Evolutionary conservation across 306 rosid genomes (phyloP).

Genomic region (Quercus parvula): DNA sequence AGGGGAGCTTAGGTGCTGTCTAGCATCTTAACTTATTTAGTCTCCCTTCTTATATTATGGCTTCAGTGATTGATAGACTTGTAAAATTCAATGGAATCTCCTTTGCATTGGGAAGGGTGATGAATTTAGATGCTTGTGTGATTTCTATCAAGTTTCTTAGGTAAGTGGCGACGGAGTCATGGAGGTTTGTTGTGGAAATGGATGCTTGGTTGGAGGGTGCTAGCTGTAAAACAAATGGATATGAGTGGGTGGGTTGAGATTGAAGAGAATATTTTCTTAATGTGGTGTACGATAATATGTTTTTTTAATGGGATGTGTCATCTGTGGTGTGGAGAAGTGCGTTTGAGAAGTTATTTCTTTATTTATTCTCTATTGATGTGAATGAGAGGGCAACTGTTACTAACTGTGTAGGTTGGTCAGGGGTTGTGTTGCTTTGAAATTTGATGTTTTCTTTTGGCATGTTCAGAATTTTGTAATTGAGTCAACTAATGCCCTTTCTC

Average conservation of each 20-base stretch:
- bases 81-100: neutral
- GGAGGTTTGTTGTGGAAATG: neutral
- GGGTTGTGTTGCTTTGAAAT: neutral
- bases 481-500: neutral
- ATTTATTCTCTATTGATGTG: neutral
- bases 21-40: neutral
- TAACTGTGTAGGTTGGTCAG: neutral
- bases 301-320: neutral
- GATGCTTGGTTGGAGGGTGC: neutral
- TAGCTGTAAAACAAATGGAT: neutral
- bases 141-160: neutral
- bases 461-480: neutral
- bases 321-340: neutral
- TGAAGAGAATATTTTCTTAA: too few species aligned
- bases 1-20: neutral
- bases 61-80: neutral
- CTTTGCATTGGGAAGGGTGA: neutral
- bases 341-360: neutral
- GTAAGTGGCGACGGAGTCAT: neutral
- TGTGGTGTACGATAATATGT: neutral
- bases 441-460: neutral
- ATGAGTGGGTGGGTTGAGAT: neutral
- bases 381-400: neutral
- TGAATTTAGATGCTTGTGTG: neutral
- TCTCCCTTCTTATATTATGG: neutral